These are phyloP conservation scores for Hepatocystis sp. DNA, from an alignment of 169 alveolate species.

Conservation along the genomic window DNA sequence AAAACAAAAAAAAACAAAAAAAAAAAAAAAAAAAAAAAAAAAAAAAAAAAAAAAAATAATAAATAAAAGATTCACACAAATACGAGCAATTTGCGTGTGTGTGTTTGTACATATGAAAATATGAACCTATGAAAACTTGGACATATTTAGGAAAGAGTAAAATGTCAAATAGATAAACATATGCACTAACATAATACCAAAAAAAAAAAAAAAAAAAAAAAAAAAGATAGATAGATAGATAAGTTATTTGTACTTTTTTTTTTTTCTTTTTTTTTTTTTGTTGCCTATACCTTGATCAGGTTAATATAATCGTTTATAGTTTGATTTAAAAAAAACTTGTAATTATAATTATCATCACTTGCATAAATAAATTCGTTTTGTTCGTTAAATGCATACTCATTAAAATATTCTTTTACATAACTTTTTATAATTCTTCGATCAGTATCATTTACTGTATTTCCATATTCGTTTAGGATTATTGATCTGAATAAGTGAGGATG, in stretches of 20 bases:
- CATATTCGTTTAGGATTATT: constrained; percentile 57
- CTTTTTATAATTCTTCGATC: constrained; percentile 68
- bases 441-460: constrained; percentile 12
- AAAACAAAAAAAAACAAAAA: not conserved
- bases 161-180: too few species aligned
- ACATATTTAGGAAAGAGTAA: too few species aligned
- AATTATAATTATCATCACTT: constrained; percentile 22
- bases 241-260: too few species aligned
- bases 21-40: not conserved
- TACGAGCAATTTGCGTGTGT: too few species aligned
- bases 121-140: too few species aligned
- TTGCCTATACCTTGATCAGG: constrained; percentile 28
- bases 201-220: too few species aligned
- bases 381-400: constrained; percentile 67
- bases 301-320: constrained; percentile 53
- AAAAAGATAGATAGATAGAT: too few species aligned
- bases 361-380: constrained; percentile 56
- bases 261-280: too few species aligned
- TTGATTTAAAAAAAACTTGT: constrained; percentile 45
- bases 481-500: constrained; percentile 4
- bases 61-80: too few species aligned
- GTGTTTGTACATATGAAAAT: too few species aligned
- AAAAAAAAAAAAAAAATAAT: too few species aligned
- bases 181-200: too few species aligned
- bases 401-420: constrained; percentile 59